Evolutionary conservation across 2,329 filamentous ascomycete genomes (phyloP).

Genomic region (Saccharata proteae): DNA sequence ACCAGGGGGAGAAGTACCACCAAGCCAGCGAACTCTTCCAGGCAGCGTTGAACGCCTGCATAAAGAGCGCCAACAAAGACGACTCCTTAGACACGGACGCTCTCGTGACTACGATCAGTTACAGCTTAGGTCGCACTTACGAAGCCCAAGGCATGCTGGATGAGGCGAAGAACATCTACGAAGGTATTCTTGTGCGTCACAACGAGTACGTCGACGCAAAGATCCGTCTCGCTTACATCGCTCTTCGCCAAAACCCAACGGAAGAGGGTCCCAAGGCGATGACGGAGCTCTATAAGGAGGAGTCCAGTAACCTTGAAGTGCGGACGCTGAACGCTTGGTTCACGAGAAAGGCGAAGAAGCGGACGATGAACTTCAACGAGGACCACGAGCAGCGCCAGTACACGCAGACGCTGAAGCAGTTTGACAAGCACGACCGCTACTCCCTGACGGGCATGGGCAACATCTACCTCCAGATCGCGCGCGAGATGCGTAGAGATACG

Average conservation of each 20-base stretch:
- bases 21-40: conserved; percentile 81
- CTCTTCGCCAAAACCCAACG: conserved; percentile 64
- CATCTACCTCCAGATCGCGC: conserved; percentile 72
- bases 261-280: conserved; percentile 82
- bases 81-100: conserved; percentile 75
- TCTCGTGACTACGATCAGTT: conserved; percentile 89
- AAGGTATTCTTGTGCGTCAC: conserved; percentile 73
- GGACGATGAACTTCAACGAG: conserved; percentile 66
- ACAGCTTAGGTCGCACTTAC: conserved; percentile 88
- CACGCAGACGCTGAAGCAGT: conserved; percentile 87
- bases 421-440: conserved; percentile 97
- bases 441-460: conserved; percentile 96
- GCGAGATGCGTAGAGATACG: conserved; percentile 86
- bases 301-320: conserved; percentile 78
- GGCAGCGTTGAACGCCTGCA: conserved; percentile 76
- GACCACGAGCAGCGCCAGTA: conserved; percentile 89
- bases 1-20: conserved; percentile 70
- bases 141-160: conserved; percentile 72
- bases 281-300: conserved; percentile 71
- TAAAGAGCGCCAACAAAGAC: conserved; percentile 66
- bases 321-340: conserved; percentile 94
- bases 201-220: conserved; percentile 86
- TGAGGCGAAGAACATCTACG: conserved; percentile 79
- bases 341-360: conserved; percentile 77
- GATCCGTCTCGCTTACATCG: conserved; percentile 80